Evolutionary conservation across 257 asterid genomes (phyloP), one percentile per base, ranked within the genome.

Genomic region (Plectranthus barbatus): DNA sequence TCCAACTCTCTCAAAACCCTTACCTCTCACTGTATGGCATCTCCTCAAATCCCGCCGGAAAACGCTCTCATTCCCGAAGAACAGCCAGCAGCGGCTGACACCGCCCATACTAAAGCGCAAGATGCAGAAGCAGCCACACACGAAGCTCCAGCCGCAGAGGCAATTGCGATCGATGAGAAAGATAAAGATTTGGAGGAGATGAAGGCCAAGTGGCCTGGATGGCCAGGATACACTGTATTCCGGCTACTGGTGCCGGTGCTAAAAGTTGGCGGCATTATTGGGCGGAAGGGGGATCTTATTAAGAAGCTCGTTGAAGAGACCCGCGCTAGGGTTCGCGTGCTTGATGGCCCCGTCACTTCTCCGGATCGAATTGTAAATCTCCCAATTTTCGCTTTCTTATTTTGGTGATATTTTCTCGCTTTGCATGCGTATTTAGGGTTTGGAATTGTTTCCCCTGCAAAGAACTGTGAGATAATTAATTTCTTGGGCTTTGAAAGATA

Each of bases 261-360:
- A 53, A 87, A 90, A 57, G 97, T 90, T 9, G 97, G 96, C 9
- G 73, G 92, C 74, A 87, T 90, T 60, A 87, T 90, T 54, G 97
- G 96, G 67, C 87, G 95, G 40, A 87, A 84, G 56, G 97, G 96
- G 4, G 97, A 90, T 69, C 79, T 90, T 24, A 79, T 90, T 11
- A 87, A 90, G 81, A 90, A 81, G 86, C 78, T 85, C 70, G 86
- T 85, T 49, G 96, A 87, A 76, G 96, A 90, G 60, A 87, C 96
- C 7, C 81, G 88, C 0, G 93, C 96, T 26, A 66, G 80, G 57
- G 72, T 90, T 79, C 95, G 94, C 8, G 83, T 90, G 44, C 87
- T 87, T 2, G 95, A 90, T 13, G 90, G 93, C 6, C 89, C 96
- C 15, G 8, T 56, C 10, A 64, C 80, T 40, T 80, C 93, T 19